Evolutionary conservation across 768 basidiomycete genomes (phyloP), one percentile per base, ranked within the genome.

Genomic region (Trametes meyenii): DNA sequence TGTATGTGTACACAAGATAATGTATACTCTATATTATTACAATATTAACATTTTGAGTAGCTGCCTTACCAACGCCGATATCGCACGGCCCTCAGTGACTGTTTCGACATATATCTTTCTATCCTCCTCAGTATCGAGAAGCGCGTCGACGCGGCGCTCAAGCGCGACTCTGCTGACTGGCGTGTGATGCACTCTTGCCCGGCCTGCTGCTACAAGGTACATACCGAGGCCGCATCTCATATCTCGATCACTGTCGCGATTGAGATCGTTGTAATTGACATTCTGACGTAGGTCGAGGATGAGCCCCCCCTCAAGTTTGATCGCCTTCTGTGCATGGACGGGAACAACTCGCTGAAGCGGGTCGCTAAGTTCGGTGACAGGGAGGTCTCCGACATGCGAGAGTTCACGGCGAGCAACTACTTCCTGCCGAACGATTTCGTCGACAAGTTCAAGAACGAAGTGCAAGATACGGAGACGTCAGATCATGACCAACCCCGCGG

Each of bases 21-120:
- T 33, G 29, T 33, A 33, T 3, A 3, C 29, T 33, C 8, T 3
- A 33, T 33, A 33, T 3, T 33, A 33, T 3, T 8, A 33, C 29
- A 33, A n/a, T 35, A 39, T 19, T 24, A 38, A 8, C 17, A 19
- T n/a, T 42, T n/a, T 39, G n/a, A n/a, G n/a, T n/a, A 76, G 72
- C 61, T 69, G 0, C 66, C 72, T 8, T 77, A 74, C 53, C 55
- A 51, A 13, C 66, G 58, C 13, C 55, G 42, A 7, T 69, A 67
- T 49, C 67, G 70, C 2, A 58, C 49, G 1, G 50, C 68, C 19
- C 63, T 81, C 29, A 67, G 71, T 1, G 66, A 72, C 29, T 66
- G 73, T 10, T 77, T 73, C 52, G 76, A 81, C 51, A 48, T 73
- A 0, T 80, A 77, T 60, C 70, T 79, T 10, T 23, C 54, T 0